These are phyloP conservation scores for Aquilaria malaccensis DNA, from an alignment of 345 rosid species.

Conservation along the genomic window DNA sequence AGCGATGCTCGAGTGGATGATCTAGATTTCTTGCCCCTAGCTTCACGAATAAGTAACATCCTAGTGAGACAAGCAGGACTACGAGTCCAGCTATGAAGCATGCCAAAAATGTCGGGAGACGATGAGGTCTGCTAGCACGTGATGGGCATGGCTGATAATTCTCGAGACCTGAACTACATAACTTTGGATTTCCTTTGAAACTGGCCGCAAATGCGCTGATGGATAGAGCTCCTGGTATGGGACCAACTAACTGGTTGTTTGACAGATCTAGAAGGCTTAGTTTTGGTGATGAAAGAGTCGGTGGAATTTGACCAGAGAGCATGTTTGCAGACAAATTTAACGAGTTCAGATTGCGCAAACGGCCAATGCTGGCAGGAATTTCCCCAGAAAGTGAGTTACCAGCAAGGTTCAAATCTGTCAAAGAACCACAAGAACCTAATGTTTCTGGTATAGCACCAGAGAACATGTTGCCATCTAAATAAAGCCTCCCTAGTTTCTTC, in stretches of 20 bases:
- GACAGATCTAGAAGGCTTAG: conserved; percentile 82
- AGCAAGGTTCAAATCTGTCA: conserved; percentile 46
- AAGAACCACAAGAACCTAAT: conserved; percentile 47
- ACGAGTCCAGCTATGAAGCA: conserved; percentile 34
- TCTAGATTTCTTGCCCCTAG: conserved; percentile 21
- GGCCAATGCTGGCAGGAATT: conserved; percentile 53
- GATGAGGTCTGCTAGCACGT: conserved; percentile 16
- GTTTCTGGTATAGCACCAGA: conserved; percentile 54
- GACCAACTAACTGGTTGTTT: conserved; percentile 53
- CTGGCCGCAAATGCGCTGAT: conserved; percentile 34
- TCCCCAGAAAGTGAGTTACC: conserved; percentile 51
- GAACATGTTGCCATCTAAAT: conserved; percentile 41
- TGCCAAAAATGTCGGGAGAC: conserved; percentile 23
- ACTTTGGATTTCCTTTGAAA: conserved; percentile 53
- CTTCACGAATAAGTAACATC: conserved; percentile 30
- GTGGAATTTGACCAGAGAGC: conserved; percentile 68
- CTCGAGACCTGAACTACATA: conserved; percentile 45
- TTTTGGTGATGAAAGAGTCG: conserved; percentile 32
- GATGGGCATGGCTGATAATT: conserved; percentile 40
- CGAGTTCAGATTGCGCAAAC: conserved; percentile 42
- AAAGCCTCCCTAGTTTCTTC: conserved; percentile 42
- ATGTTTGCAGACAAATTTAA: conserved; percentile 64
- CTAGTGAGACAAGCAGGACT: conserved; percentile 27
- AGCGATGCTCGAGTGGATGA: conserved; percentile 26
- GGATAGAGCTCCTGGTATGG: conserved; percentile 43